Percentiles rank a stretch among this genome's conserved stretches.
phyloP scores from a whole-genome alignment of 768 basidiomycete species.

The Pulveroboletus sp. region DNA sequence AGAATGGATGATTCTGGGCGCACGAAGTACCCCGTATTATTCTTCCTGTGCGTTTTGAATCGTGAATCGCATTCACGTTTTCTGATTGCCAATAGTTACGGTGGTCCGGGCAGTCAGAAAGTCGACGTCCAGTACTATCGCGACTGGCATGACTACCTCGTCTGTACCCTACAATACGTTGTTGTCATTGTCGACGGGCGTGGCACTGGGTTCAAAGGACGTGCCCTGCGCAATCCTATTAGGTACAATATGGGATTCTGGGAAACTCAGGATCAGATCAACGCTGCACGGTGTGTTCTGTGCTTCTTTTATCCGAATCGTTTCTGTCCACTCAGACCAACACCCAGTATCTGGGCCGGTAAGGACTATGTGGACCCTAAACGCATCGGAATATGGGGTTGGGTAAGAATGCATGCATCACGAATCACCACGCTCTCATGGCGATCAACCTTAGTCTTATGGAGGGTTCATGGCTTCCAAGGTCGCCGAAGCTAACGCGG shows the following conservation, averaged over 20 bases:
- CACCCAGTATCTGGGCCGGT: conserved; percentile 68
- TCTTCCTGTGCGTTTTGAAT: conserved; percentile 58
- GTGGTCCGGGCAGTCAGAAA: conserved; percentile 83
- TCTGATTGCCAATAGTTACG: conserved; percentile 54
- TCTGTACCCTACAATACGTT: conserved; percentile 76
- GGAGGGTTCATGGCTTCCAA: conserved; percentile 97
- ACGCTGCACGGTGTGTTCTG: conserved; percentile 65
- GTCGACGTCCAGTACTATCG: conserved; percentile 63
- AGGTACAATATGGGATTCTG: conserved; percentile 83
- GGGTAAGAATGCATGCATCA: conserved; percentile 53
- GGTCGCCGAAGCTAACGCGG: conserved; percentile 84
- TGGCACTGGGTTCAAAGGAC: conserved; percentile 90
- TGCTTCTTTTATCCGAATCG: conserved; percentile 3
- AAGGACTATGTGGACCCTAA: conserved; percentile 85
- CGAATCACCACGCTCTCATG: conserved; percentile 2
- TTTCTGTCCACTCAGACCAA: background rate
- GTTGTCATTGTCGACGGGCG: conserved; percentile 88
- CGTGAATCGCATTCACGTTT: background rate
- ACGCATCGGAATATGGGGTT: conserved; percentile 96
- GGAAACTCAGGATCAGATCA: conserved; percentile 88
- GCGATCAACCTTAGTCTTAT: conserved; percentile 59
- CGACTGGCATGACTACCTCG: conserved; percentile 88
- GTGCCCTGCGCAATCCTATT: conserved; percentile 81
- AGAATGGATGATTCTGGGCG: conserved; percentile 93
- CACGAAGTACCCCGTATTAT: conserved; percentile 92